These are phyloP conservation scores for Beauveria rudraprayagi DNA, from an alignment of 2,329 filamentous ascomycete species.

Conservation along the genomic window DNA sequence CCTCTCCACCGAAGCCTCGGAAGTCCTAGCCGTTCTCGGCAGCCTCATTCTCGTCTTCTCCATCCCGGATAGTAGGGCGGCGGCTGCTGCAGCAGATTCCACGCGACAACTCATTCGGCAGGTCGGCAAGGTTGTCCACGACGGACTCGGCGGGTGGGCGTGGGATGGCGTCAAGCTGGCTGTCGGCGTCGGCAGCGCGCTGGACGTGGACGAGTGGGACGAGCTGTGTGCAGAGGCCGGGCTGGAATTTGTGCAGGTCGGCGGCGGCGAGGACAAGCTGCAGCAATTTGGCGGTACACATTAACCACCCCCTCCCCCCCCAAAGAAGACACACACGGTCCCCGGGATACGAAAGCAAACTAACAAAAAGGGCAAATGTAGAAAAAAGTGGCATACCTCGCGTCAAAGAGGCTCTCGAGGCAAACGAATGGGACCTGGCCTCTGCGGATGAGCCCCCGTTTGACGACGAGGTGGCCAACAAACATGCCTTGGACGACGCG, in stretches of 20 bases:
- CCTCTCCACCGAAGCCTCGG: conserved; percentile 50
- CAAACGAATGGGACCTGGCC: conserved; percentile 53
- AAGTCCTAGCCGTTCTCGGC: conserved; percentile 54
- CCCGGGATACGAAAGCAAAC: background rate
- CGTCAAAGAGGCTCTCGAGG: conserved; percentile 52
- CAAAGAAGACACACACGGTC: background rate
- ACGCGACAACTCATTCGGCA: conserved; percentile 38
- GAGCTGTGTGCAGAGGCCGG: conserved; percentile 48
- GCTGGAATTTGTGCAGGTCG: conserved; percentile 55
- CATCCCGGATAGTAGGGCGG: conserved; percentile 15
- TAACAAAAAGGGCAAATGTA: conserved; percentile 17
- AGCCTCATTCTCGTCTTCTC: conserved; percentile 42
- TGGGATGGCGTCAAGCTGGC: conserved; percentile 60
- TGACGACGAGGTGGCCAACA: conserved; percentile 22
- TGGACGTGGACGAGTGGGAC: conserved; percentile 51
- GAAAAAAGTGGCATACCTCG: conserved; percentile 53
- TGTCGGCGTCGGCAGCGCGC: conserved; percentile 42
- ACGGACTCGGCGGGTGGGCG: conserved; percentile 50
- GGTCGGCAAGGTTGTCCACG: conserved; percentile 46
- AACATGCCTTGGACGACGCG: conserved; percentile 21
- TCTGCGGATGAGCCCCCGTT: conserved; percentile 15
- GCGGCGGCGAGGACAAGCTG: conserved; percentile 26
- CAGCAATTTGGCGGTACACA: conserved; percentile 50
- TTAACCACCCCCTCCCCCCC: no score
- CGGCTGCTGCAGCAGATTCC: background rate